Base-by-base conservation (phyloP, 179 eudicot species). In the Beta macrorhiza region DNA sequence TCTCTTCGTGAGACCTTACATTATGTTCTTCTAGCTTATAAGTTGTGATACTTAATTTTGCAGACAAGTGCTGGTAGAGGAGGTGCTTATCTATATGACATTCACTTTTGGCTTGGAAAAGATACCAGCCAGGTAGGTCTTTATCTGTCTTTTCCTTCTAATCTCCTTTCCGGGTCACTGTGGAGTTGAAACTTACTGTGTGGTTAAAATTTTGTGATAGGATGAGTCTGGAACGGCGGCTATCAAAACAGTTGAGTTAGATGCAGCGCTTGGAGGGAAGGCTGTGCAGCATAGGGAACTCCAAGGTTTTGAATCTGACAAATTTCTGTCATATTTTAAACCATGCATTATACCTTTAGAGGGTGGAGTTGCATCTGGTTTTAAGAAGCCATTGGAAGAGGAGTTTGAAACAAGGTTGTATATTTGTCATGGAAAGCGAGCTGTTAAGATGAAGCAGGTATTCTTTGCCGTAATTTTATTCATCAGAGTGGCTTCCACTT, bases 161-260 rank as follows among this genome's bases (percentile, higher is more conserved):
- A 12, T 63, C n/a, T 79, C 64, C 11, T 78, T 70, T 79, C 20
- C 15, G 8, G 74, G 49, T 15, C 20, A 55, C 32, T 19, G 80
- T 9, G 62, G 42, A 79, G 58, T 70, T 59, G 68, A n/a, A 79
- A 81, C 67, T 77, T 72, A 51, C 20, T 49, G 22, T 77, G 44
- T 78, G 77, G 14, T 76, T 19, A 59, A 14, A 51, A 42, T 75
- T 37, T 42, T 73, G 14, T 72, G 62, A 65, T 84, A 96, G 99
- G 99, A 96, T 88, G 99, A 96, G 89, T 90, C 95, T 70, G 99
- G 99, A 83, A 88, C 99, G 64, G 97, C 99, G 81, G 99, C 99
- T 29, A 91, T 96, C 45, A 96, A 96, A 89, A 90, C 99, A 80
- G 97, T 96, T 44, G 99, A 96, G 85, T 92, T 96, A 77, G 99